A percentile compares a stretch with the other conserved stretches of the same genome.
These are phyloP conservation scores for Darksidea phi DNA, from an alignment of 495 filamentous ascomycete genomes.

Conservation along the genomic window DNA sequence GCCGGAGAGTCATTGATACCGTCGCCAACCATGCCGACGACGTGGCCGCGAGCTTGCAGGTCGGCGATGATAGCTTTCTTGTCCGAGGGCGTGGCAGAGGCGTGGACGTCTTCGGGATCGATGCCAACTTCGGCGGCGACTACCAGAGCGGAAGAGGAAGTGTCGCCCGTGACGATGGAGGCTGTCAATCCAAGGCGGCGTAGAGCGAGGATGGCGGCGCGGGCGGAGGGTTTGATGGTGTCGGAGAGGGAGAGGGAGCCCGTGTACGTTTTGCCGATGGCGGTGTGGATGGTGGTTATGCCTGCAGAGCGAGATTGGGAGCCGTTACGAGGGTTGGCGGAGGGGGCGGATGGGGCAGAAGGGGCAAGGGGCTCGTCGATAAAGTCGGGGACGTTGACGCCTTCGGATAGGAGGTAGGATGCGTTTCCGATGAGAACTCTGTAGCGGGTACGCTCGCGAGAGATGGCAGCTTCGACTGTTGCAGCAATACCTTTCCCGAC, in stretches of 20 bases:
- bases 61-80: conserved; percentile 81
- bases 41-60: conserved; percentile 67
- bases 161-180: conserved; percentile 93
- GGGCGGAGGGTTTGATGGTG: conserved; percentile 82
- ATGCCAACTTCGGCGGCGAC: conserved; percentile 86
- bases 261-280: conserved; percentile 75
- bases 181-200: conserved; percentile 78
- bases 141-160: conserved; percentile 72
- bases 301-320: conserved; percentile 51
- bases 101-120: conserved; percentile 66
- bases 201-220: conserved; percentile 79
- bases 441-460: conserved; percentile 65
- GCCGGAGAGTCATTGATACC: conserved; percentile 99
- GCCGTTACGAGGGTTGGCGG: conserved; percentile 42
- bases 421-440: conserved; percentile 80
- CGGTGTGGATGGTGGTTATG: conserved; percentile 85
- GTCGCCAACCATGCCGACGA: conserved; percentile 96
- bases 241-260: conserved; percentile 83
- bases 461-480: conserved; percentile 70
- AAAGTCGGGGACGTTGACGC: conserved; percentile 64
- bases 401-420: conserved; percentile 66
- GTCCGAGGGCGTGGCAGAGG: conserved; percentile 79
- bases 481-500: conserved; percentile 87
- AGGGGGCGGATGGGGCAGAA: conserved; percentile 28
- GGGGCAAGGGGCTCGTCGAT: conserved; percentile 41